Evolutionary conservation across 2,329 filamentous ascomycete genomes (phyloP).

Genomic region (Hansfordia pulvinata): DNA sequence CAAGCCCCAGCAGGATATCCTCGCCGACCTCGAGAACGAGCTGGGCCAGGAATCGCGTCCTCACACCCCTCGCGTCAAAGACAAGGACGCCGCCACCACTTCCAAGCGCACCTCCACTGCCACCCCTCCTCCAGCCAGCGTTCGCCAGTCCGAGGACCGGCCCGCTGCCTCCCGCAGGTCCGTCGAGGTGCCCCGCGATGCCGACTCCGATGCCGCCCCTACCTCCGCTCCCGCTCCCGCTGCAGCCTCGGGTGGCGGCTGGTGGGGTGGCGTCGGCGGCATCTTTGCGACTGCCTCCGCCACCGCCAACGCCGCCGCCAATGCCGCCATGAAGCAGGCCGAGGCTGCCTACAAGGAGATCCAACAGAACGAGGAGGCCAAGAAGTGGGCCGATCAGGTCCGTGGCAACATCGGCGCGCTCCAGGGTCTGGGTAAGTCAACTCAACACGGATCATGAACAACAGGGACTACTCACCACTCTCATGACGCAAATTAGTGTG

Average conservation of each 20-base stretch:
- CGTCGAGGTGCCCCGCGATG: constrained; percentile 59
- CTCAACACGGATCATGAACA: neutral
- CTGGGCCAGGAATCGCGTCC: constrained; percentile 65
- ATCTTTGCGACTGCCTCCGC: constrained; percentile 64
- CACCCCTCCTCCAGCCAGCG: constrained; percentile 33
- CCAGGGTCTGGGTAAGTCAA: constrained; percentile 53
- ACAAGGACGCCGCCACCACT: constrained; percentile 30
- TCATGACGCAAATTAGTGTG: neutral
- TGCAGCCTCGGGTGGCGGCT: constrained; percentile 48
- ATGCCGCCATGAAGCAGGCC: constrained; percentile 77
- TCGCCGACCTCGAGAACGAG: constrained; percentile 73
- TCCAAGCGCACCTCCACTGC: constrained; percentile 37
- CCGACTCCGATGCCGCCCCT: no score
- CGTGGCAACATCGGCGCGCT: constrained; percentile 76
- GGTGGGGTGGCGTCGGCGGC: constrained; percentile 81
- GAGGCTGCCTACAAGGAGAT: constrained; percentile 91
- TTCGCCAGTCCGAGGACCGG: constrained; percentile 54
- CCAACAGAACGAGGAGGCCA: constrained; percentile 90
- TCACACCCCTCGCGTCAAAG: constrained; percentile 65
- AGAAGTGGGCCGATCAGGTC: constrained; percentile 91
- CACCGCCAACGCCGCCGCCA: constrained; percentile 39
- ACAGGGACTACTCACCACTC: neutral
- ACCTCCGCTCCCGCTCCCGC: constrained; percentile 8
- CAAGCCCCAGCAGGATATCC: constrained; percentile 54
- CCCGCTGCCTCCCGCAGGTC: constrained; percentile 47